These are phyloP conservation scores for Suillus weaverae DNA, from an alignment of 768 basidiomycete species.

Conservation along the genomic window DNA sequence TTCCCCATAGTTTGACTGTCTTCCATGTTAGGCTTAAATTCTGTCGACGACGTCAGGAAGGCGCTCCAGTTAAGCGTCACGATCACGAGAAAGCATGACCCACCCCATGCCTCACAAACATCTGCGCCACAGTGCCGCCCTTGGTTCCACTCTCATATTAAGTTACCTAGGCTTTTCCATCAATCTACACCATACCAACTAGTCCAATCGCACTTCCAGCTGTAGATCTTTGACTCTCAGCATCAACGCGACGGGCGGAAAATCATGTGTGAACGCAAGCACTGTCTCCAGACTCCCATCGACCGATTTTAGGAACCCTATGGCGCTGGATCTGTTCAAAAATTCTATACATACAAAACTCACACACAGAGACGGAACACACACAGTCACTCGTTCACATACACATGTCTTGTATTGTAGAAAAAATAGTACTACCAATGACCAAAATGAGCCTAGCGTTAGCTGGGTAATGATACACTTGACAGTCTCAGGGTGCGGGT, in stretches of 20 bases:
- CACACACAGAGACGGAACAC: too few species aligned
- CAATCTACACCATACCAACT: background rate
- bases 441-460: too few species aligned
- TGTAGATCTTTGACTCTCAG: background rate
- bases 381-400: too few species aligned
- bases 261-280: background rate
- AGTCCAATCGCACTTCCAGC: background rate
- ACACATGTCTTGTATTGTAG: too few species aligned
- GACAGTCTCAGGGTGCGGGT: slow-evolving; percentile 80
- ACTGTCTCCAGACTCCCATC: background rate
- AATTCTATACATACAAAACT: too few species aligned
- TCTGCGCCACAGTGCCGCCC: background rate
- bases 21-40: background rate
- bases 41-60: background rate
- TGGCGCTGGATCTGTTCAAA: too few species aligned
- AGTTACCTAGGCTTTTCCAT: background rate
- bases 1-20: background rate
- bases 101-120: background rate
- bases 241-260: background rate
- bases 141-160: background rate
- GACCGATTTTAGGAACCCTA: background rate
- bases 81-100: background rate
- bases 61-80: background rate
- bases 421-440: too few species aligned
- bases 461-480: slow-evolving; percentile 64